Evolutionary conservation across 306 rosid genomes (phyloP).

Genomic region (apple (Malus domestica)): ASM211411v1 NC_041797.1:34247001-34247500

Average conservation of each 20-base stretch:
- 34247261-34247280: neutral
- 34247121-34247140: neutral
- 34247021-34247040: neutral
- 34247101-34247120: neutral
- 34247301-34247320: neutral
- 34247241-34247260: neutral
- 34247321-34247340: constrained; percentile 49
- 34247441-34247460: constrained; percentile 1
- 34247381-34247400: constrained; percentile 45
- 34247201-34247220: neutral
- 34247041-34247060: neutral
- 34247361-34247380: constrained; percentile 52
- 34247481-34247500: constrained; percentile 58
- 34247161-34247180: neutral
- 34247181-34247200: neutral
- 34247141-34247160: neutral
- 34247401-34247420: neutral
- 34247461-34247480: constrained; percentile 14
- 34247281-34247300: neutral
- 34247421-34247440: neutral
- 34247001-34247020: neutral
- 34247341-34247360: constrained; percentile 51
- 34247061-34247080: neutral
- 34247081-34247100: constrained; percentile 4
- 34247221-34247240: neutral